Evolutionary conservation across 495 filamentous ascomycete species (phyloP), one percentile per base, ranked within the genome.

Genomic region (Clohesyomyces aquaticus): DNA sequence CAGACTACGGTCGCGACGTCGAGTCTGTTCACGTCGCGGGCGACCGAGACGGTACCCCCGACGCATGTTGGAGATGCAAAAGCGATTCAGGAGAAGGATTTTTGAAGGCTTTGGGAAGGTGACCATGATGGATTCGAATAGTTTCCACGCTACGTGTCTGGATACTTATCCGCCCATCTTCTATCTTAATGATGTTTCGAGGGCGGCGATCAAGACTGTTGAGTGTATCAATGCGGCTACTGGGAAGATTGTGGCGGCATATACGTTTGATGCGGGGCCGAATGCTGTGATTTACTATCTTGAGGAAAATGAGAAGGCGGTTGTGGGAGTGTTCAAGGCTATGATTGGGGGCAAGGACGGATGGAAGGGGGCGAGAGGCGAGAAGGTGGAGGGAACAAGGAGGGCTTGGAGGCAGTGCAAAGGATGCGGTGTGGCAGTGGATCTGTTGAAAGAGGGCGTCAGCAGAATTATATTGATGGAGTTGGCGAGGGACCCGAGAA

Each of bases 141-240:
- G 83, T 55, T 99, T 99, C 85, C 94, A 99, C 74, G 91, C 94
- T 16, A 90, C 88, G 28, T 97, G 94, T 73, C 79, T 93, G 61
- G 94, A 99, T 78, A 97, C 95, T 0, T 89, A 88, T 74, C 94
- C 94, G 51, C 94, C 94, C 14, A 98, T 99, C 66, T 96, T 96
- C 78, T 99, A 99, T 78, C 83, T 98, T 80, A 99, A 98, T 72
- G 94, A 98, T 76, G 87, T 93, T 19, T 89, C 85, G 18, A 79
- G 89, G 16, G 91, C 92, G 8, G 91, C 92, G 11, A 89, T 99
- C 50, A 80, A 89, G 51, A 86, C 89, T 2, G 93, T 97, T 26
- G 91, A 98, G 78, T 85, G 84, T 42, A 88, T 98, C 76, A 99
- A 99, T 75, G 46, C 35, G 8, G 76, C 77, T 35, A 81, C 81